Conservation (phyloP, 352 stramenopile genomes). For the Globisporangium spiculum region DNA sequence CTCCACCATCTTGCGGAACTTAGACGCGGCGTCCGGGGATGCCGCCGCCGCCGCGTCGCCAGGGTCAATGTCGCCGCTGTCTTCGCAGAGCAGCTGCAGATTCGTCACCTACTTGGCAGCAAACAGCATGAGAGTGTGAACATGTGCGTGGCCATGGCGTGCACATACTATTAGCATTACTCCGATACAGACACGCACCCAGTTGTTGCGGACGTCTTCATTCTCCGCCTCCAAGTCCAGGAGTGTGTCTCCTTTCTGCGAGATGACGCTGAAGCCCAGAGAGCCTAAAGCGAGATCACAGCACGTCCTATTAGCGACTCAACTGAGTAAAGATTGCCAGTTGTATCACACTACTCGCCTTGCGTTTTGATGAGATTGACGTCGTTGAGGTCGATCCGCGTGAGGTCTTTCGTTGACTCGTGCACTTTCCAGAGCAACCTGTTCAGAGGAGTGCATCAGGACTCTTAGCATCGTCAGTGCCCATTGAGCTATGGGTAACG, state of each 20-base stretch:
- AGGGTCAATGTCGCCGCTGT: conserved; percentile 31
- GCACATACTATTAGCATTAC: neutral
- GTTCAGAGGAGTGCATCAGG: neutral
- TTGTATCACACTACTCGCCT: conserved; percentile 21
- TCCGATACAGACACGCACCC: conserved; percentile 32
- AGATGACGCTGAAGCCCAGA: conserved; percentile 47
- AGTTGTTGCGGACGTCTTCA: conserved; percentile 57
- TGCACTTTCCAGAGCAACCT: conserved; percentile 73
- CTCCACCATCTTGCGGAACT: conserved; percentile 71
- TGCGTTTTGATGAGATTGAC: conserved; percentile 55
- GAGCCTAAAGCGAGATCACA: conserved; percentile 23
- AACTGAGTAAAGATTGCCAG: no score
- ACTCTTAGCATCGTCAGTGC: neutral
- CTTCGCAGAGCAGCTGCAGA: conserved; percentile 74
- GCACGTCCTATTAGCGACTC: neutral
- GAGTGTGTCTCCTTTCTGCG: conserved; percentile 55
- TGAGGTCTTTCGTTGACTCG: conserved; percentile 46
- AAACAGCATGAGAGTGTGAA: neutral
- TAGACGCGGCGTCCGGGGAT: conserved; percentile 18
- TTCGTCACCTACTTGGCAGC: conserved; percentile 40
- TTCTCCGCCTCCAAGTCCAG: conserved; percentile 73
- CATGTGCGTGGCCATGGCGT: neutral
- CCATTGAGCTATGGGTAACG: neutral
- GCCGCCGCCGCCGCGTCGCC: conserved; percentile 8
- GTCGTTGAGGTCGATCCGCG: conserved; percentile 45